Percentiles rank a stretch among this genome's conserved stretches.
Evolutionary conservation across 257 asterid genomes (phyloP).

Genomic region (Euphrasia confusa): DNA sequence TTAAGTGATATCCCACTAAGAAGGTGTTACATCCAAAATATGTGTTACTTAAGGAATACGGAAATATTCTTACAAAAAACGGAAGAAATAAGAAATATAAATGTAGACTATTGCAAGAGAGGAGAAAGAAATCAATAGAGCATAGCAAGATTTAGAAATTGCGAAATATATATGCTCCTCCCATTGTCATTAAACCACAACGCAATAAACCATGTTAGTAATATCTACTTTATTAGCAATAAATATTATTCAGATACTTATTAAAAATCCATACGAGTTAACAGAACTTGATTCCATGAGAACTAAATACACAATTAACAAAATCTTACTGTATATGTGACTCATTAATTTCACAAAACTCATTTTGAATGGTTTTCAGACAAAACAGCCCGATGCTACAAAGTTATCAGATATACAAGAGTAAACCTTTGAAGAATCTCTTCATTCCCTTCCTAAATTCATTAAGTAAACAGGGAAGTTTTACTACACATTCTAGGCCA

Average conservation of each 20-base stretch:
- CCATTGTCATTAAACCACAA: not conserved
- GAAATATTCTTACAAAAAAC: too few species aligned
- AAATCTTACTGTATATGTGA: not conserved
- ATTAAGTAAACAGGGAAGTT: not conserved
- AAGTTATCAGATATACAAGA: not conserved
- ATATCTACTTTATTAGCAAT: not conserved
- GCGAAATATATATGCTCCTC: slow-evolving; percentile 4
- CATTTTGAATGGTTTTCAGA: not conserved
- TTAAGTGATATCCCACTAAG: not conserved
- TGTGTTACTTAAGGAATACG: not conserved
- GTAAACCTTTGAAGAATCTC: slow-evolving; percentile 15
- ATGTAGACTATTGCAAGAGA: not conserved
- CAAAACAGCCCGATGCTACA: not conserved
- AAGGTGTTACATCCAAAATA: not conserved
- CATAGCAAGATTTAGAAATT: slow-evolving; percentile 12
- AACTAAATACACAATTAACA: not conserved
- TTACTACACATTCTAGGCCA: slow-evolving; percentile 17
- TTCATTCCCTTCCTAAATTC: slow-evolving; percentile 4
- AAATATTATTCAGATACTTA: slow-evolving; percentile 4
- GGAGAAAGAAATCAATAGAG: not conserved
- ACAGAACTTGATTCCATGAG: slow-evolving; percentile 1
- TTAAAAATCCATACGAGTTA: not conserved
- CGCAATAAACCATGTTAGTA: not conserved
- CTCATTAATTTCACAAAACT: slow-evolving; percentile 19
- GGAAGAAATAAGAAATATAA: not conserved